Base-by-base conservation (phyloP, 148 eudicot genomes). In the Cornus controversa region DNA sequence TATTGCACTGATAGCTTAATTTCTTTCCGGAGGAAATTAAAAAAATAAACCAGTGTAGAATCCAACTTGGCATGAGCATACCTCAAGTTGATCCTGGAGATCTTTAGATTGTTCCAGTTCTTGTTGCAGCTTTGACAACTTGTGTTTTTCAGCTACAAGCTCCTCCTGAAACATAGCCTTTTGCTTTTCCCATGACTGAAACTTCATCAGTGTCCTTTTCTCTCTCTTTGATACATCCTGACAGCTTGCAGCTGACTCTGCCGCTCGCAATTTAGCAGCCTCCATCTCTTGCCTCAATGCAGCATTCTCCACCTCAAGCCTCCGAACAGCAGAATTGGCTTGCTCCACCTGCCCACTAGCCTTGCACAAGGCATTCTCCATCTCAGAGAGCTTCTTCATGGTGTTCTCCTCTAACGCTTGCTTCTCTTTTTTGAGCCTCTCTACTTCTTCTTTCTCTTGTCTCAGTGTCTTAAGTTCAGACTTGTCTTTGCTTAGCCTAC, bases 401-500 rank as follows among this genome's bases (percentile, higher is more conserved):
- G 98, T 91, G 80, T 76, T 91, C 66, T 93, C 98, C 72, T 91
- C 94, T 72, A 96, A 84, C 10, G 80, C 82, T 78, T 86, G 90
- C 81, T 91, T 96, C 70, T 96, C 98, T 81, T 83, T 90, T 85
- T 90, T 91, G 47, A 91, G 87, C 79, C 92, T 80, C 77, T 89
- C 94, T 26, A 90, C 93, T 84, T 96, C 99, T 77, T 93, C 98
- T 84, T 84, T 93, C 84, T 93, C 99, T 81, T 89, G 92, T 80
- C 86, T 90, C 77, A 95, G 79, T 16, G 76, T 87, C 84, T 86
- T 93, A 81, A 95, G 85, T 86, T 95, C 99, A 16, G 81, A 85
- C 75, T 85, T 86, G 80, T 93, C 99, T 82, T 95, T 90, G 66
- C 90, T 60, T 69, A 93, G 90, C 82, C 96, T 87, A 9, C 85